A percentile compares a stretch with the other conserved stretches of the same genome.
These are phyloP conservation scores for Lodderomyces parapsilosis DNA, from an alignment of 1,139 yeast genomes.

Conservation along the genomic window DNA sequence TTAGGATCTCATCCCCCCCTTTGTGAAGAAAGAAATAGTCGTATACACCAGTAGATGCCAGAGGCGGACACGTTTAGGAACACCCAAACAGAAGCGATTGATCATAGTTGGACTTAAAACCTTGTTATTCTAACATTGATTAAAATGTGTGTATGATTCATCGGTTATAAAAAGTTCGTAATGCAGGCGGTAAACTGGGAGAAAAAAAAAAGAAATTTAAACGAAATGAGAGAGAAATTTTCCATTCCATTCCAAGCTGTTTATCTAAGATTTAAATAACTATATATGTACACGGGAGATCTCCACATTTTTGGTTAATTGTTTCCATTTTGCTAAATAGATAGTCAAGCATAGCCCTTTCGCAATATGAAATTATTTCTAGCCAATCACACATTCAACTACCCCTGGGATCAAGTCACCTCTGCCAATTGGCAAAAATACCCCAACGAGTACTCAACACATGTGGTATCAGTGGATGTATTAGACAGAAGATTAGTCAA, in stretches of 20 bases:
- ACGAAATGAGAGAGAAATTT: neutral
- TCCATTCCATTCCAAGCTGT: neutral
- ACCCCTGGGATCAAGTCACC: slow-evolving; percentile 92
- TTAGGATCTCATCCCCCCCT: too few relatives aligned
- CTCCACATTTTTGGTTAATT: neutral
- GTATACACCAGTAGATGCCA: too few relatives aligned
- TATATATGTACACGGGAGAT: neutral
- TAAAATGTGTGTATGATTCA: neutral
- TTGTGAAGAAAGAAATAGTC: too few relatives aligned
- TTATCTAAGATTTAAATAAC: neutral
- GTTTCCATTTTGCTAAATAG: neutral
- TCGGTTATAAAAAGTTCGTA: slow-evolving; percentile 1
- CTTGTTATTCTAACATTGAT: too few relatives aligned
- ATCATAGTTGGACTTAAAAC: too few relatives aligned
- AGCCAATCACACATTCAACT: slow-evolving; percentile 65
- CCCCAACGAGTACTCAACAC: slow-evolving; percentile 89
- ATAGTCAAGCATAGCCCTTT: neutral
- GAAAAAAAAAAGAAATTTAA: slow-evolving; percentile 2
- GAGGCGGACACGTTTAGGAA: too few relatives aligned
- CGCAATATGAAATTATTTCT: slow-evolving; percentile 74
- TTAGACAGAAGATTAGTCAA: slow-evolving; percentile 67
- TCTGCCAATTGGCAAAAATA: slow-evolving; percentile 97
- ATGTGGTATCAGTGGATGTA: slow-evolving; percentile 94
- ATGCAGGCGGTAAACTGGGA: neutral
- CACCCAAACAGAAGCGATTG: too few relatives aligned